phyloP scores from a whole-genome alignment of 805 yeast genomes.

The Candida berthetii region DNA sequence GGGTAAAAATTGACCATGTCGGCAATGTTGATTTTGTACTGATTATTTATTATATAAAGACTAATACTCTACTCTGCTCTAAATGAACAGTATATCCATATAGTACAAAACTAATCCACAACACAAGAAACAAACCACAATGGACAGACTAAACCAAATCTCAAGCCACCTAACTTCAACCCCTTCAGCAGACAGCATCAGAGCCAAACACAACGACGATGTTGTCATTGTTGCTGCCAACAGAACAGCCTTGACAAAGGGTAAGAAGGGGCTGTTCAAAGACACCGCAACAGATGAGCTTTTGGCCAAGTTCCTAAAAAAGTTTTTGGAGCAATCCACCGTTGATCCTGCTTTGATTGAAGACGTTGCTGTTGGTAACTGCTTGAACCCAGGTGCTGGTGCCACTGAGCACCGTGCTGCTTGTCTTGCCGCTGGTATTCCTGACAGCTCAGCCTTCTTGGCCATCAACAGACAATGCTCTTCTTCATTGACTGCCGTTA shows the following conservation, averaged over 20 bases:
- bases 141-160: constrained; percentile 32
- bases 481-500: constrained; percentile 86
- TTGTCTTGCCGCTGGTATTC: constrained; percentile 84
- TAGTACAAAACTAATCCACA: no score
- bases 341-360: constrained; percentile 57
- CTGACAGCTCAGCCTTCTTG: constrained; percentile 68
- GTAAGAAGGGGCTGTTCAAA: constrained; percentile 81
- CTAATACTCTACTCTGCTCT: no score
- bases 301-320: constrained; percentile 56
- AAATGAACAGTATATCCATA: no score
- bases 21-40: no score
- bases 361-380: constrained; percentile 89
- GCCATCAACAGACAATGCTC: constrained; percentile 94
- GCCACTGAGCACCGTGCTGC: constrained; percentile 95
- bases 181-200: constrained; percentile 1
- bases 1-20: no score
- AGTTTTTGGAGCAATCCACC: constrained; percentile 47
- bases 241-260: constrained; percentile 86
- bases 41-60: no score
- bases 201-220: constrained; percentile 43
- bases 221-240: constrained; percentile 88
- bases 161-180: constrained; percentile 20
- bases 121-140: constrained; percentile 1
- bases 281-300: constrained; percentile 80
- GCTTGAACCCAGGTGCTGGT: constrained; percentile 88